Evolutionary conservation across 1,284 basidiomycete species (phyloP).

Genomic region (Rhodotorula sp.): DNA sequence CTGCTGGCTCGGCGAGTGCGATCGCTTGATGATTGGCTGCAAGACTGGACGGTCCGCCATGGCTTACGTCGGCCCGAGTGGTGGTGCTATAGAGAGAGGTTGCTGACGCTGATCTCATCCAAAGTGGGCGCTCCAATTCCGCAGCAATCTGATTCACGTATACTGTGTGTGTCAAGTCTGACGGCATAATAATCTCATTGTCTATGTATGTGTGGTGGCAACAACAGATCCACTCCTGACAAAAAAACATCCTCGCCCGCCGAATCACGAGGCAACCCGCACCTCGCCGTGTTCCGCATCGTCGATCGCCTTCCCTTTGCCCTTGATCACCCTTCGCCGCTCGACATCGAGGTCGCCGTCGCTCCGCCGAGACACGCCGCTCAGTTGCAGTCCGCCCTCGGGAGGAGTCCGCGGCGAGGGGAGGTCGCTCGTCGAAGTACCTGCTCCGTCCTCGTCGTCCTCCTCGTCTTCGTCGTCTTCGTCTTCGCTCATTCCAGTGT

Average conservation of each 20-base stretch:
- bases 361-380: neutral
- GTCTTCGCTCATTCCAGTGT: neutral
- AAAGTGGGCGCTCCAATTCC: too few species aligned
- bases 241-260: neutral
- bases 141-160: too few species aligned
- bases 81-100: too few species aligned
- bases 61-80: too few species aligned
- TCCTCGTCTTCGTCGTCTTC: neutral
- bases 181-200: too few species aligned
- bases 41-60: neutral
- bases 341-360: conserved; percentile 22
- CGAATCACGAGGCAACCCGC: neutral
- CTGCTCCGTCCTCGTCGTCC: conserved; percentile 9
- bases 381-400: neutral
- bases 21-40: conserved; percentile 24
- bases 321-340: conserved; percentile 11
- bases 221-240: neutral
- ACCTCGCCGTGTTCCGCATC: conserved; percentile 1
- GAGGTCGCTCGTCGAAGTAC: conserved; percentile 12
- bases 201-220: neutral
- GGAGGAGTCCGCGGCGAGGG: conserved; percentile 20
- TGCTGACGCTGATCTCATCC: too few species aligned
- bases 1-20: neutral
- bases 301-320: conserved; percentile 16
- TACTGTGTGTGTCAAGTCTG: too few species aligned